Evolutionary conservation across 1,284 basidiomycete genomes (phyloP).

Genomic region (Boletus hoseneyae): DNA sequence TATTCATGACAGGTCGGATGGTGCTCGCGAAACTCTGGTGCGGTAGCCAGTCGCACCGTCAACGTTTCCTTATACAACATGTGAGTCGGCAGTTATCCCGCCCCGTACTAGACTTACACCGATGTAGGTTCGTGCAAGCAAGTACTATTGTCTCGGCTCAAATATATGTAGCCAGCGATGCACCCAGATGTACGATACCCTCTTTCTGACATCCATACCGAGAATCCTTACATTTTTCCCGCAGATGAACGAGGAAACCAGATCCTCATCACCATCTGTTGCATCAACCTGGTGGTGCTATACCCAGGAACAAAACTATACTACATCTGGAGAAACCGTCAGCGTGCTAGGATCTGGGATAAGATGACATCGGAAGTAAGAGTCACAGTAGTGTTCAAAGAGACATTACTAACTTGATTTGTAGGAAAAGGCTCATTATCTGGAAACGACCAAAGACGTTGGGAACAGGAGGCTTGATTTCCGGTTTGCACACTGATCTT

Average conservation of each 20-base stretch:
- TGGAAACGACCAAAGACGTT: slow-evolving; percentile 42
- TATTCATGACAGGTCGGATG: slow-evolving; percentile 43
- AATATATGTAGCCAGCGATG: slow-evolving; percentile 46
- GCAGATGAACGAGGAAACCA: slow-evolving; percentile 50
- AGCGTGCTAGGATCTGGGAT: slow-evolving; percentile 47
- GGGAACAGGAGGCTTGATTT: slow-evolving; percentile 38
- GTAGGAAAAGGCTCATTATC: slow-evolving; percentile 40
- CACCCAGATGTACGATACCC: slow-evolving; percentile 41
- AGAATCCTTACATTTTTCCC: not conserved
- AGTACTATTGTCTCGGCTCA: slow-evolving; percentile 44
- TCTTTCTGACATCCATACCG: not conserved
- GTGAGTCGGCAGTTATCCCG: slow-evolving; percentile 17
- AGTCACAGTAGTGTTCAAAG: not conserved
- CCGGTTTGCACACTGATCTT: slow-evolving; percentile 34
- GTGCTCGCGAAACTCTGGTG: slow-evolving; percentile 55
- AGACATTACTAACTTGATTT: not conserved
- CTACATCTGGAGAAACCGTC: slow-evolving; percentile 49
- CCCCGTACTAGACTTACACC: not conserved
- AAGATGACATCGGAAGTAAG: slow-evolving; percentile 45
- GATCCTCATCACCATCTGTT: slow-evolving; percentile 43
- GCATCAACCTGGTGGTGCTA: slow-evolving; percentile 44
- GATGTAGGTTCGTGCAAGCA: slow-evolving; percentile 43
- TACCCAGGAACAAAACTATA: slow-evolving; percentile 52
- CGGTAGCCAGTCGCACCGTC: slow-evolving; percentile 52
- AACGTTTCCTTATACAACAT: slow-evolving; percentile 58